Evolutionary conservation across 371 early-diverging fungal species (phyloP), one percentile per base, ranked within the genome.

Genomic region (Polyrhizophydium stewartii): DNA sequence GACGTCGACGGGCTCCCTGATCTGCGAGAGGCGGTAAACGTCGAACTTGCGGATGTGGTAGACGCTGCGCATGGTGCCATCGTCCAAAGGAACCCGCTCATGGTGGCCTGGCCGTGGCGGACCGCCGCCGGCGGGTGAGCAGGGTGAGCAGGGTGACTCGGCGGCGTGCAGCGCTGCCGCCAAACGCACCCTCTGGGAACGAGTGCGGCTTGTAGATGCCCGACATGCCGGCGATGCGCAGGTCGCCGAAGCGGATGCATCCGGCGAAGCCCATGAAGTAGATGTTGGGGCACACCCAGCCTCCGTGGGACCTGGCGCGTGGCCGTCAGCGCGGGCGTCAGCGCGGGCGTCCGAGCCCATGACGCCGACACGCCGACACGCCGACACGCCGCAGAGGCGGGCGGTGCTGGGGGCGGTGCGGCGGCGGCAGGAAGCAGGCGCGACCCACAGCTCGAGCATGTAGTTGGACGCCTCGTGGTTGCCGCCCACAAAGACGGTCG

Each of bases 381-480:
- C 16, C 38, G 38, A 37, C 7, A 16, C 38, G 38, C 7, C 16
- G 38, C 38, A 37, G 38, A 37, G 10, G 38, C 10, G 7, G 10
- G 38, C 38, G 10, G 7, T 16, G 38, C 16, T 37, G 10, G 16
- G 38, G 16, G 10, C 10, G 16, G 38, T 37, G 38, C 38, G 38
- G 16, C 38, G 38, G 38, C 16, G 38, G 38, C 16, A 16, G 38
- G 38, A 6, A n/a, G n/a, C 35, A 21, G 55, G 30, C 17, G 35
- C 47, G 7, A 75, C 84, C 67, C 78, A 93, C 80, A 97, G 76
- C 75, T 98, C 98, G 83, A 89, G 89, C 35, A 96, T 70, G 66
- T 95, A 92, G 65, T 88, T 91, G 38, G 89, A 88, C 0, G 96
- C 92, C 75, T 98, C 99, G 67, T 98, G 99, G 71, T 98, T 98